Evolutionary conservation across 192 early-diverging fungal species (phyloP).

Genomic region (Dissophora globulifera): DNA sequence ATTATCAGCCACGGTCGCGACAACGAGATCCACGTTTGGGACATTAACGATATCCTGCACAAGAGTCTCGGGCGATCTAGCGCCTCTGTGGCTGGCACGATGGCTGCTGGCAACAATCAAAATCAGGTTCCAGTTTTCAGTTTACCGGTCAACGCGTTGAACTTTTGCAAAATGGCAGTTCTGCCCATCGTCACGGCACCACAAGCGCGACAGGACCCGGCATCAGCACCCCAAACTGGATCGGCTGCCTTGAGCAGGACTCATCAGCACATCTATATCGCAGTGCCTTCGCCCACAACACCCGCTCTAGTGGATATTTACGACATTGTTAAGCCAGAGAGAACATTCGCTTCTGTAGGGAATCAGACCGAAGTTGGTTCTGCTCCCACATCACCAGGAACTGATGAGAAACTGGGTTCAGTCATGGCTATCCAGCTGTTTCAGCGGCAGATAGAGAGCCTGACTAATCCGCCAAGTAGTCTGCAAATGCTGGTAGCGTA

Average conservation of each 20-base stretch:
- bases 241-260: not conserved
- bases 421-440: conserved; percentile 42
- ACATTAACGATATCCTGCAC: conserved; percentile 26
- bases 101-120: not conserved
- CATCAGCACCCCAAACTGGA: not conserved
- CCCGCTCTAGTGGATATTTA: conserved; percentile 34
- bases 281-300: conserved; percentile 33
- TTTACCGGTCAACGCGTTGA: conserved; percentile 51
- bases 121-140: conserved; percentile 15
- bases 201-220: not conserved
- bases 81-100: not conserved
- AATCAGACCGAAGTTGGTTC: not conserved
- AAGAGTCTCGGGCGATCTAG: not conserved
- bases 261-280: conserved; percentile 28
- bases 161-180: conserved; percentile 53
- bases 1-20: conserved; percentile 54
- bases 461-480: too few species aligned
- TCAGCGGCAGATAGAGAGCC: not conserved
- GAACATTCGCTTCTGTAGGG: conserved; percentile 32
- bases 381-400: not conserved
- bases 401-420: conserved; percentile 37
- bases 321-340: conserved; percentile 41
- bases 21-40: conserved; percentile 53
- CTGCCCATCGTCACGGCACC: conserved; percentile 9
- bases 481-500: conserved; percentile 50